Evolutionary conservation across 2,329 filamentous ascomycete species (phyloP), one percentile per base, ranked within the genome.

Genomic region (Colletotrichum plurivorum): DNA sequence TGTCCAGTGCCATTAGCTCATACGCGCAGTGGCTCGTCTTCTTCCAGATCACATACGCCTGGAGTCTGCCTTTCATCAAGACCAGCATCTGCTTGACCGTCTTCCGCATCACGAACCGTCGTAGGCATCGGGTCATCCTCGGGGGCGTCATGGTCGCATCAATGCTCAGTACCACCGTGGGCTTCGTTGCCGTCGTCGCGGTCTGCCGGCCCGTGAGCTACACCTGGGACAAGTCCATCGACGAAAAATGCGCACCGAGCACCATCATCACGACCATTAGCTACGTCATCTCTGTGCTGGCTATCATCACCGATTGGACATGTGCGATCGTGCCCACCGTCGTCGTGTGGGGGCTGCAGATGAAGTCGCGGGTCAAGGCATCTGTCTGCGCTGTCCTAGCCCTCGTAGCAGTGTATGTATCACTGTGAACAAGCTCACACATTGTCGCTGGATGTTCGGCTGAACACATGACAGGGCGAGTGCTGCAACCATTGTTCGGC

Each of bases 21-120:
- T 27, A 5, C 27, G 6, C 10, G 10, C 27, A 59, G 45, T 49
- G 56, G 45, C 25, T 59, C 0, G 45, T 51, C 12, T 51, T 59
- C 9, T 59, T 59, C 27, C 56, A 27, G n/a, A 51, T 59, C 6
- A 59, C 45, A 4, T 59, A 59, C 18, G 43, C 56, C 7, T 59
- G 56, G 56, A 59, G 56, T 1, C 3, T 59, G 0, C 56, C 56
- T 0, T 59, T 59, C 56, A 51, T 59, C 56, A 59, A 59, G 22
- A 16, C 56, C 12, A 59, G 56, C 45, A 59, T 59, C 8, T 63
- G 59, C 39, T 63, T 63, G 12, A 63, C 59, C 4, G 51, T 63
- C 1, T 63, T 63, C 41, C 59, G 59, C 1, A 63, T 63, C 36
- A 63, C 49, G 4, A 63, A 54, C 10, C 12, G 41, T 1, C 54